phyloP scores from a whole-genome alignment of 2,329 filamentous ascomycete species.

The Fragosphaeria purpurea region DNA sequence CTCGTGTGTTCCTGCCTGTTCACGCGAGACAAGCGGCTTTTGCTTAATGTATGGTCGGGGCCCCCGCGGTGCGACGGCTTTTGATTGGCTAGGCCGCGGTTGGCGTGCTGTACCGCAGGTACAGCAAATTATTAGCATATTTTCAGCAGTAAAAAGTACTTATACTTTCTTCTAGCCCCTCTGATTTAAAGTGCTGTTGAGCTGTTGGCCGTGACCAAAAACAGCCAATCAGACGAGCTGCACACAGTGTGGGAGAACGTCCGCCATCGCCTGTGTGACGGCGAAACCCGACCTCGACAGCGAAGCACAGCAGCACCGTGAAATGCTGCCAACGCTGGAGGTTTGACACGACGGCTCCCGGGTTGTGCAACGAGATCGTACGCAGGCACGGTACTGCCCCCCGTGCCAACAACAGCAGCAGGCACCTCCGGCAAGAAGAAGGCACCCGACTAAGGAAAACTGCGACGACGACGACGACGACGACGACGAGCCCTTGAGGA shows the following conservation, averaged over 20 bases:
- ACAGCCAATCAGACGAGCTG: constrained; percentile 5
- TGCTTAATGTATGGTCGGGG: background rate
- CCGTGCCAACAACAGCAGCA: no score
- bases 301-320: no score
- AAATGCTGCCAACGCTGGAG: no score
- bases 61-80: constrained; percentile 3
- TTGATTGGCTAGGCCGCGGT: constrained; percentile 2
- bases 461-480: background rate
- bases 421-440: no score
- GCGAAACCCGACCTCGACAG: no score
- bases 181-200: no score
- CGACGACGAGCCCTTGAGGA: background rate
- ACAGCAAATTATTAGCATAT: no score
- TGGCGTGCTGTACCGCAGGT: background rate
- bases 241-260: background rate
- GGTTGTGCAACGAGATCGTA: no score
- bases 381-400: no score
- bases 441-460: constrained; percentile 5
- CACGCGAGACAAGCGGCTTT: background rate
- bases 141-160: background rate
- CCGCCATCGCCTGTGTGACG: no score
- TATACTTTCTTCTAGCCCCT: background rate
- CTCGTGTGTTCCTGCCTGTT: background rate
- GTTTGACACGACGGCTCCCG: no score
- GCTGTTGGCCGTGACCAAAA: background rate